phyloP scores from a whole-genome alignment of 805 yeast species.

The Yarrowia osloensis region DNA sequence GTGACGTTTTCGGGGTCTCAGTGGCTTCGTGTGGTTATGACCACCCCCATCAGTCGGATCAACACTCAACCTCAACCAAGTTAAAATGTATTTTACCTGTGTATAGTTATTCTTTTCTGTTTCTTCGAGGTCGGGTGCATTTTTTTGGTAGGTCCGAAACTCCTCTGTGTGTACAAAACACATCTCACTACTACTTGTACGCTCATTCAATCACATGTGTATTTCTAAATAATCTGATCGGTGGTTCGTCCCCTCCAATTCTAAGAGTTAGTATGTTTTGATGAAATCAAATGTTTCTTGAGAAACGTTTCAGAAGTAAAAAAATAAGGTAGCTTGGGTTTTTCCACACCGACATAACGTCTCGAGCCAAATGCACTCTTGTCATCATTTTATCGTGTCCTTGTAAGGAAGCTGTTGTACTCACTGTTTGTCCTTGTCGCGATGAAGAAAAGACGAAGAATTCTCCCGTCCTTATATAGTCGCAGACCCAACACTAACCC shows the following conservation, averaged over 20 bases:
- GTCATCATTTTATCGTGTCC: conserved; percentile 64
- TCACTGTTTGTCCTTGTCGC: conserved; percentile 24
- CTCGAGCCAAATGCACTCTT: conserved; percentile 99
- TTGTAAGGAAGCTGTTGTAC: conserved; percentile 35
- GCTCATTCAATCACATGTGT: not conserved
- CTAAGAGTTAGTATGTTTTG: conserved; percentile 26
- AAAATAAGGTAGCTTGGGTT: conserved; percentile 90
- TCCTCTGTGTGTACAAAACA: no score
- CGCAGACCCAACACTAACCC: not conserved
- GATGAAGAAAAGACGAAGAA: conserved; percentile 21
- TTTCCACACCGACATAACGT: conserved; percentile 92
- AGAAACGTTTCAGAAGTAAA: conserved; percentile 46
- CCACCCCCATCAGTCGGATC: no score
- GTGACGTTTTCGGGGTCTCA: no score
- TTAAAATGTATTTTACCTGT: no score
- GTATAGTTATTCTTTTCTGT: no score
- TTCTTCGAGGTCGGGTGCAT: no score
- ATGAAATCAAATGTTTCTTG: not conserved
- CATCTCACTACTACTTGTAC: no score
- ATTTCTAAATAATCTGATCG: not conserved
- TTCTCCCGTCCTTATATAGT: not conserved
- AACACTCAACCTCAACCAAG: no score
- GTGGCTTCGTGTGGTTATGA: no score
- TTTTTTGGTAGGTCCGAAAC: no score
- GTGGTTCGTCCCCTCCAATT: not conserved